phyloP scores from a whole-genome alignment of 345 rosid species.

The Heritiera littoralis region DNA sequence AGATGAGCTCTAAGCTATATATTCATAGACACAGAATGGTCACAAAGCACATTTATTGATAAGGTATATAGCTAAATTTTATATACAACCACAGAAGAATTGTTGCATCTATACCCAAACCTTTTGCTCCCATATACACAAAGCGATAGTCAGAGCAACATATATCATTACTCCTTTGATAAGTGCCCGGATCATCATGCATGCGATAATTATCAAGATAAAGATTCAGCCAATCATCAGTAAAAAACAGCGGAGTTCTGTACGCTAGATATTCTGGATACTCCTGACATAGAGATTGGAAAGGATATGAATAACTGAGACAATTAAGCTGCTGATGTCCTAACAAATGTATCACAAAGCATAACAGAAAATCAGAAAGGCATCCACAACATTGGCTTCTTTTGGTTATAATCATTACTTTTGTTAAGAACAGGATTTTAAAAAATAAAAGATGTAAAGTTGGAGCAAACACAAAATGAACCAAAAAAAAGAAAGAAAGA shows the following conservation, averaged over 20 bases:
- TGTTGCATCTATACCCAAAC: conserved; percentile 39
- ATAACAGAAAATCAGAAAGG: not conserved
- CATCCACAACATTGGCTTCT: not conserved
- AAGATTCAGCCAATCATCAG: conserved; percentile 89
- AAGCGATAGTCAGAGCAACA: conserved; percentile 93
- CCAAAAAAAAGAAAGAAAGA: not conserved
- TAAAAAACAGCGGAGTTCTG: conserved; percentile 58
- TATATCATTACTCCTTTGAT: conserved; percentile 56
- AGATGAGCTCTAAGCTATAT: conserved; percentile 19
- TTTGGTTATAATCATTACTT: not conserved
- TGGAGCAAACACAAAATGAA: not conserved
- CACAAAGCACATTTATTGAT: conserved; percentile 1
- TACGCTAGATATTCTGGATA: conserved; percentile 79
- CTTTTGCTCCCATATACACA: conserved; percentile 97
- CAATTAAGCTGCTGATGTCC: not conserved
- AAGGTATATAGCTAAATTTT: conserved; percentile 14
- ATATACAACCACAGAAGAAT: conserved; percentile 14
- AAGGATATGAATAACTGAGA: conserved; percentile 24
- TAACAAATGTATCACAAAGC: conserved; percentile 16
- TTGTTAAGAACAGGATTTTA: not conserved
- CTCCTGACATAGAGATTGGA: conserved; percentile 60
- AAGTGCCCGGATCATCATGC: conserved; percentile 56
- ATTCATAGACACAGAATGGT: conserved; percentile 20
- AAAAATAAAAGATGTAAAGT: not conserved
- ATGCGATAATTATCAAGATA: conserved; percentile 72